Conservation (phyloP, 2,329 filamentous ascomycete genomes). For the Ophiostoma quercus region DNA sequence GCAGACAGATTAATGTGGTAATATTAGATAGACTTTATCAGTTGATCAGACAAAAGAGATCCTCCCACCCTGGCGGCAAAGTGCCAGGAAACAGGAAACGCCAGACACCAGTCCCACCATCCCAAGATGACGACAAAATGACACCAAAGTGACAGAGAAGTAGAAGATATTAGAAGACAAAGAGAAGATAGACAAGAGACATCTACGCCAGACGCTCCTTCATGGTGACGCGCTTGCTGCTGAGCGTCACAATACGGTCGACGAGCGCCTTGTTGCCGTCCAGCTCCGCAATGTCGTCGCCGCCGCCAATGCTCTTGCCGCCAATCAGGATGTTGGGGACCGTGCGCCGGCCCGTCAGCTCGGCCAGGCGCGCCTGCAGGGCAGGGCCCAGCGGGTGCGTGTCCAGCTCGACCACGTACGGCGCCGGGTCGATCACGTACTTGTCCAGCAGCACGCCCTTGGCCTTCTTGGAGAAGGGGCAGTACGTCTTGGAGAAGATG, state of each 20-base stretch:
- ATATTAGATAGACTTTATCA: neutral
- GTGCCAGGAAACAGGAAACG: constrained; percentile 14
- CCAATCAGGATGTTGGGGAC: constrained; percentile 91
- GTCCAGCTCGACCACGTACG: constrained; percentile 88
- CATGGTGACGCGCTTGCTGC: constrained; percentile 16
- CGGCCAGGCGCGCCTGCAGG: constrained; percentile 66
- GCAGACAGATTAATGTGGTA: neutral
- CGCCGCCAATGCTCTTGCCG: constrained; percentile 81
- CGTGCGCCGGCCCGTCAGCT: constrained; percentile 73
- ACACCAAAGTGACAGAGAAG: neutral
- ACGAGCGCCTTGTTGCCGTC: constrained; percentile 62
- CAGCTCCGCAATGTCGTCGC: constrained; percentile 75
- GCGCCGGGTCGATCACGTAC: constrained; percentile 75
- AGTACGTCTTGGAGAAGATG: constrained; percentile 94
- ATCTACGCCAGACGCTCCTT: constrained; percentile 34
- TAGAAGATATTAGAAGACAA: neutral
- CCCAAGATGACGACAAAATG: neutral
- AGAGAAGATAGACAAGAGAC: neutral
- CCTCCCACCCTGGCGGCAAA: constrained; percentile 3
- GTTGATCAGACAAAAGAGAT: constrained; percentile 8
- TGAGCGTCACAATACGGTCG: constrained; percentile 63
- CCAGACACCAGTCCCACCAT: constrained; percentile 11
- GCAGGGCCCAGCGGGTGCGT: constrained; percentile 65
- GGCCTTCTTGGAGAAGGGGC: constrained; percentile 76
- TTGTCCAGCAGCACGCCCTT: constrained; percentile 79